Base-by-base conservation (phyloP, 768 basidiomycete genomes). In the Amanita molliuscula region DNA sequence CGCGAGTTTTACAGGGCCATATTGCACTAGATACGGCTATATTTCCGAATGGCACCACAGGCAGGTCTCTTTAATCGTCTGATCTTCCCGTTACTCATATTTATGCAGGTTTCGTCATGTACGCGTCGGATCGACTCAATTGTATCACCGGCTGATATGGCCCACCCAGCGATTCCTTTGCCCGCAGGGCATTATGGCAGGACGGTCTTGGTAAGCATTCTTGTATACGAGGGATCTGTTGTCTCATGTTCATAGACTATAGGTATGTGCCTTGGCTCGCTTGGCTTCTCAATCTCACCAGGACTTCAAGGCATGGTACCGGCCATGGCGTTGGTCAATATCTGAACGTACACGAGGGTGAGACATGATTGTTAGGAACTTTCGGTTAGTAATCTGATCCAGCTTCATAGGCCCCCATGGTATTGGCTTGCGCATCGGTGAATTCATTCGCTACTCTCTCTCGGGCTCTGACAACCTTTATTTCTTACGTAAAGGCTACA, bases 261-360 rank as follows among this genome's bases (percentile, higher is more conserved):
- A 71, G 79, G 78, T 79, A 54, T 51, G 59, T 45, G 6, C 3
- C 26, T 37, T 11, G 11, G 3, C 25, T 16, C 8, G 48, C 34
- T n/a, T 15, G 6, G 16, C 29, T 51, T n/a, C 53, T 23, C 31
- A 13, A 38, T 55, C 49, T 37, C 29, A 52, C 41, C 23, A 40
- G n/a, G 10, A 40, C 21, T 35, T 36, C 6, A 47, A 85, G 91
- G 53, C 93, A 96, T 54, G 88, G 90, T 4, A 96, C 94, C 16
- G 92, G 92, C 0, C 95, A 97, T 58, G 95, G 96, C 29, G 87
- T 99, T 28, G 95, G 95, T 0, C 84, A 88, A 56, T 98, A 86
- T 69, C 67, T 98, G 48, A 96, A 96, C 53, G 94, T 97, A 0
- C 94, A 97, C 58, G 93, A 98, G 74, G 85, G 84, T 62, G 45